Conservation (phyloP, 2,329 filamentous ascomycete species). For the Xenoacremonium recifei region DNA sequence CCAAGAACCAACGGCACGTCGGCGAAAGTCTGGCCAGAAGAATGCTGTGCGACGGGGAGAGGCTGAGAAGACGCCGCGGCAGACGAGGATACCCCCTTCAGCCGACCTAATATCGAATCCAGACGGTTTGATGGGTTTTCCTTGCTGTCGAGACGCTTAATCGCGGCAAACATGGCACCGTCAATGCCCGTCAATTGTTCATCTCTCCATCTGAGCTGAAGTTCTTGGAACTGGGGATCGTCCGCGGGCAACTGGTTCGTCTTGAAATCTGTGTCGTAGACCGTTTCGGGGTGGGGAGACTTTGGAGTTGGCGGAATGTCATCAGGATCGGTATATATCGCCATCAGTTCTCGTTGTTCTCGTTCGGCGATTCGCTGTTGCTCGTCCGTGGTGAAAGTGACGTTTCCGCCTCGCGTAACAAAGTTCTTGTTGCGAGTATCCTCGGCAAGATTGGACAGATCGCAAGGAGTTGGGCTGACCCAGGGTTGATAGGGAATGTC, state of each 20-base stretch:
- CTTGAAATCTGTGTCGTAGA: conserved; percentile 23
- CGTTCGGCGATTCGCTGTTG: conserved; percentile 55
- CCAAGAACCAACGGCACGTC: conserved; percentile 31
- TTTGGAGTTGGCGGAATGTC: conserved; percentile 58
- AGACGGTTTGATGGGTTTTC: conserved; percentile 35
- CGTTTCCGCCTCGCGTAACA: conserved; percentile 52
- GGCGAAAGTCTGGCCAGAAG: conserved; percentile 5
- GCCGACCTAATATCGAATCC: conserved; percentile 39
- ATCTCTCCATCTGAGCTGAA: conserved; percentile 50
- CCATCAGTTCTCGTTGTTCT: conserved; percentile 60
- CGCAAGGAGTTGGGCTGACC: conserved; percentile 44
- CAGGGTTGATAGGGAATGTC: conserved; percentile 54
- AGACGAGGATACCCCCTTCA: conserved; percentile 22
- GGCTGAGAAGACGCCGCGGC: conserved; percentile 9
- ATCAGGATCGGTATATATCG: conserved; percentile 51
- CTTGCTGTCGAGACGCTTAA: conserved; percentile 41
- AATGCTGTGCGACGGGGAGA: conserved; percentile 5
- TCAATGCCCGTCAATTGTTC: conserved; percentile 42
- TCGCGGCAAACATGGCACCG: conserved; percentile 41
- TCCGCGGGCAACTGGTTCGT: conserved; percentile 37
- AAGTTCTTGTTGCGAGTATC: conserved; percentile 48
- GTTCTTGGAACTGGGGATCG: conserved; percentile 44
- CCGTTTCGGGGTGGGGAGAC: conserved; percentile 44
- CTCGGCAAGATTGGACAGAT: conserved; percentile 47
- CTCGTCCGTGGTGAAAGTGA: conserved; percentile 52